phyloP scores from a whole-genome alignment of 257 asterid species.

The Rehmannia glutinosa region DNA sequence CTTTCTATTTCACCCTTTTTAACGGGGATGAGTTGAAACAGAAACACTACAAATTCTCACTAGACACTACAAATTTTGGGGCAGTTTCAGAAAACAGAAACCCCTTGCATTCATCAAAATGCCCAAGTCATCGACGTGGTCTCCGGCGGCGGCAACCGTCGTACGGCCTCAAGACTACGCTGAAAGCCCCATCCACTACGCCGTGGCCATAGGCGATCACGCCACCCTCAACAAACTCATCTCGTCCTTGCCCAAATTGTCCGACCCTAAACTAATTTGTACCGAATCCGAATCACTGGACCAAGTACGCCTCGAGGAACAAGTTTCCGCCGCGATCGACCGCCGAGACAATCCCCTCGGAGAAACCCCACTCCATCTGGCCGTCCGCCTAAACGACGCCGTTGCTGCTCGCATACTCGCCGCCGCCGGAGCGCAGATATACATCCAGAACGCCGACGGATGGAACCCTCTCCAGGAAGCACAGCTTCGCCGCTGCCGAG shows the following conservation, averaged over 20 bases:
- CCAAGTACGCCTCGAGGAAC: slow-evolving; percentile 50
- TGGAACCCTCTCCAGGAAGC: slow-evolving; percentile 92
- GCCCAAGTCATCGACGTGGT: slow-evolving; percentile 32
- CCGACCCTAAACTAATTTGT: slow-evolving; percentile 36
- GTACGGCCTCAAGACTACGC: slow-evolving; percentile 55
- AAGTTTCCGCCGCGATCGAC: slow-evolving; percentile 59
- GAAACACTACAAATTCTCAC: not conserved
- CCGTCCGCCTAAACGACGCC: slow-evolving; percentile 79
- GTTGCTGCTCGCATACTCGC: slow-evolving; percentile 52
- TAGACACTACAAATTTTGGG: no score
- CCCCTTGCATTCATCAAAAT: not conserved
- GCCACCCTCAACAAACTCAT: slow-evolving; percentile 41
- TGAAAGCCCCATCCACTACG: slow-evolving; percentile 74
- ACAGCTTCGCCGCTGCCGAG: slow-evolving; percentile 61
- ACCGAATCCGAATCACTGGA: slow-evolving; percentile 59
- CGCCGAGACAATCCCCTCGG: slow-evolving; percentile 66
- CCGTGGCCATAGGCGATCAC: slow-evolving; percentile 69
- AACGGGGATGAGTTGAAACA: not conserved
- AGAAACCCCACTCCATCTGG: slow-evolving; percentile 83
- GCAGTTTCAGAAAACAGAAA: not conserved
- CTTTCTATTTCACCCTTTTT: no score
- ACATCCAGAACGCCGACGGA: slow-evolving; percentile 77
- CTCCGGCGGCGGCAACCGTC: slow-evolving; percentile 35
- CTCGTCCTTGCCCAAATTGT: slow-evolving; percentile 47
- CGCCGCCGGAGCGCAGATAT: slow-evolving; percentile 67